Base-by-base conservation (phyloP, 306 rosid species). In the Fragaria nilgerrensis region DNA sequence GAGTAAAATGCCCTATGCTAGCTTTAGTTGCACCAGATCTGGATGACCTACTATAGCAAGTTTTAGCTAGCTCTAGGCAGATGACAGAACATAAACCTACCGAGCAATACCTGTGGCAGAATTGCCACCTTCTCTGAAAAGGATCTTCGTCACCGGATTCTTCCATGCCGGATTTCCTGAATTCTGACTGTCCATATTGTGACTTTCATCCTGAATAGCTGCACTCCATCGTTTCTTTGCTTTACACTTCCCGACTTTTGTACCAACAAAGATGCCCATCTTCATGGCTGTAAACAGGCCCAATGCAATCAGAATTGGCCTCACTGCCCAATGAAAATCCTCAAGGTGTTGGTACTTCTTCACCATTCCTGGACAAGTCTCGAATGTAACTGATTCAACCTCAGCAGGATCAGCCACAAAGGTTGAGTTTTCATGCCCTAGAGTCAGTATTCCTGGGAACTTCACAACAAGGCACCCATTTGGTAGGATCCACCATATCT, bases 261-360 rank as follows among this genome's bases (percentile, higher is more conserved):
- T 82, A 53, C 97, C 98, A 43, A 82, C 81, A 14, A 80, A 69
- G 29, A 86, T 69, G 63, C 97, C 97, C 16, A 87, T 79, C 80
- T 88, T 95, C 86, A 90, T 53, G 50, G 92, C 90, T 41, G 98
- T 88, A n/a, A 89, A 81, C 45, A 95, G 52, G 23, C 97, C 91
- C 14, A 95, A 65, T 62, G 92, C 93, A 77, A 89, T 82, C 62
- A 92, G 70, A 85, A 87, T 78, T 66, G 98, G 98, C 49, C 96
- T 89, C 55, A 95, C 86, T 9, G 93, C 88, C 98, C 97, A 90
- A 64, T 92, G 97, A 79, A 90, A 89, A 86, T 95, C 93, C 88
- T 95, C 98, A 0, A 95, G 73, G 79, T 95, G 98, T 77, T 92
- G 92, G 84, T 87, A 95, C 85, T 92, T 94, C 63, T 86, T 91